Conservation (phyloP, 331 rosid genomes). For the Stylosanthes scabra region DNA sequence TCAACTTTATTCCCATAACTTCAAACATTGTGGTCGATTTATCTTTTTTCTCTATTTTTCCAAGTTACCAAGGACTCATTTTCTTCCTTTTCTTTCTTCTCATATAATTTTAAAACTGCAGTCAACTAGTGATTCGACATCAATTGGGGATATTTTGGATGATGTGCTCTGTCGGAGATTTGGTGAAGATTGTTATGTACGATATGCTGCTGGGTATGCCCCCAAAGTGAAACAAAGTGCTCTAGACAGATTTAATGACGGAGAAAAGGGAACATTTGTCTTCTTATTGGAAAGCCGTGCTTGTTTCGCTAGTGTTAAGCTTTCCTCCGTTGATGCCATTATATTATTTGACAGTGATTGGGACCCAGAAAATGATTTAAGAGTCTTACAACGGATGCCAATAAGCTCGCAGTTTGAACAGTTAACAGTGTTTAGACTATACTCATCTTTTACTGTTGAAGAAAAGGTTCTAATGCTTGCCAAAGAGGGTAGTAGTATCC, state of each 20-base stretch:
- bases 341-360: conserved; percentile 80
- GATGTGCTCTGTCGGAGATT: conserved; percentile 68
- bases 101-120: conserved; percentile 36
- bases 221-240: conserved; percentile 59
- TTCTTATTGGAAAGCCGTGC: conserved; percentile 75
- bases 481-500: conserved; percentile 56
- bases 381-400: conserved; percentile 65
- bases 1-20: background rate
- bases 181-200: conserved; percentile 74
- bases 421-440: conserved; percentile 67
- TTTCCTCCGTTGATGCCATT: conserved; percentile 65
- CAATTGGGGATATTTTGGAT: conserved; percentile 82
- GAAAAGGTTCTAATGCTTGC: conserved; percentile 72
- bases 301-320: conserved; percentile 63
- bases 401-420: conserved; percentile 59
- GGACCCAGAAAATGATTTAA: conserved; percentile 69
- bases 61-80: conserved; percentile 30
- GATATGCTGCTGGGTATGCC: conserved; percentile 52
- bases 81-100: conserved; percentile 15
- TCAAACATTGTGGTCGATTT: background rate
- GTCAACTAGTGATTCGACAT: conserved; percentile 60
- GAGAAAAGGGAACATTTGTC: conserved; percentile 65
- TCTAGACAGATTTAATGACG: conserved; percentile 63
- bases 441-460: conserved; percentile 66
- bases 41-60: background rate